Conservation (phyloP, 495 filamentous ascomycete species). For the Aspergillus cavernicola region DNA sequence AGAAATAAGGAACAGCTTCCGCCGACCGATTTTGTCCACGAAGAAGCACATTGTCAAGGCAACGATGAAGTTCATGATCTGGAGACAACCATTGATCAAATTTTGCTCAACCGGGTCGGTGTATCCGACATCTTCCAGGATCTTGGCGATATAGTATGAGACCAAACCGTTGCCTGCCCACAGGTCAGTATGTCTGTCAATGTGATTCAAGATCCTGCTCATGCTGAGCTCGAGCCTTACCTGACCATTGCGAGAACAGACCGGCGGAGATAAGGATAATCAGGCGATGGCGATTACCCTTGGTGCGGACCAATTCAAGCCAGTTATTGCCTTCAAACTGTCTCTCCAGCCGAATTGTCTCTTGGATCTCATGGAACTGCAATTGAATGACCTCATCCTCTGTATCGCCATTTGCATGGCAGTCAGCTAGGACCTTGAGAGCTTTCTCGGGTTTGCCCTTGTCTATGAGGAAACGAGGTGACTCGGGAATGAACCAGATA, state of each 20-base stretch:
- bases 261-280: constrained; percentile 55
- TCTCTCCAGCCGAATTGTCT: constrained; percentile 33
- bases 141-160: constrained; percentile 56
- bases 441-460: constrained; percentile 38
- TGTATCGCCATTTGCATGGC: constrained; percentile 31
- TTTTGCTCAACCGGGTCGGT: constrained; percentile 45
- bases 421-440: constrained; percentile 31
- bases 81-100: constrained; percentile 28
- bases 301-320: constrained; percentile 60
- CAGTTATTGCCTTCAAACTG: constrained; percentile 33
- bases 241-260: constrained; percentile 60
- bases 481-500: constrained; percentile 48
- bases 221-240: constrained; percentile 16
- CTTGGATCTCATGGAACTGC: constrained; percentile 35
- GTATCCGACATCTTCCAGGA: constrained; percentile 57
- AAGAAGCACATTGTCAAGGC: constrained; percentile 35
- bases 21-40: constrained; percentile 59
- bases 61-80: constrained; percentile 45
- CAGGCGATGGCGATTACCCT: constrained; percentile 65
- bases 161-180: constrained; percentile 51
- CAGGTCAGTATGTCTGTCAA: too few relatives aligned
- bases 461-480: constrained; percentile 37
- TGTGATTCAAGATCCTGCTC: too few relatives aligned
- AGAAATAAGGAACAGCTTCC: constrained; percentile 53
- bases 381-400: constrained; percentile 25